phyloP scores from a whole-genome alignment of 306 rosid species.

The Cicer yamashitae region DNA sequence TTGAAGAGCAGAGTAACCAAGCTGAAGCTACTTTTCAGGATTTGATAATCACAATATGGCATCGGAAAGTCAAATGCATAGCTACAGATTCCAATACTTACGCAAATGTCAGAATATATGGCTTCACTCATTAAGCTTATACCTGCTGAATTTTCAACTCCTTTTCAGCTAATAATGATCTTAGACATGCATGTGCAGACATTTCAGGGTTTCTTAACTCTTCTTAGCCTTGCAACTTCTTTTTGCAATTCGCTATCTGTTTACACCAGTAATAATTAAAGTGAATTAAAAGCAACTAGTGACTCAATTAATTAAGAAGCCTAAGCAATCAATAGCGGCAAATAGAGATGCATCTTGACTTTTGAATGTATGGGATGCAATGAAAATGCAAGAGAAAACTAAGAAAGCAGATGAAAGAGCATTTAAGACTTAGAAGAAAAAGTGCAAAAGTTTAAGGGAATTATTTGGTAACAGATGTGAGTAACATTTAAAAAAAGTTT shows the following conservation, averaged over 20 bases:
- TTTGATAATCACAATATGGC: constrained; percentile 32
- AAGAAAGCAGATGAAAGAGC: no score
- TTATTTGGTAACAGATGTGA: no score
- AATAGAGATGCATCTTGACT: no score
- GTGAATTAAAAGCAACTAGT: no score
- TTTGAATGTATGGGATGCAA: no score
- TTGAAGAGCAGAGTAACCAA: not conserved
- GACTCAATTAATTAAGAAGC: no score
- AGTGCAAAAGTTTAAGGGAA: no score
- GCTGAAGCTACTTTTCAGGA: constrained; percentile 22
- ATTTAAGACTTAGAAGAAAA: no score
- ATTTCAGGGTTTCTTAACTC: constrained; percentile 77
- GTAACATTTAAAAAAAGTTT: no score
- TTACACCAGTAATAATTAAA: no score
- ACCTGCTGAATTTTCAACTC: constrained; percentile 84
- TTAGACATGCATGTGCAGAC: constrained; percentile 60
- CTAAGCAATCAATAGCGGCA: no score
- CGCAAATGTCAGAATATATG: not conserved
- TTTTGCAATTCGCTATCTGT: constrained; percentile 56
- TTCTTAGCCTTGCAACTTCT: constrained; percentile 91
- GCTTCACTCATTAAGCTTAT: constrained; percentile 15
- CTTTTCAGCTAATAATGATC: constrained; percentile 73
- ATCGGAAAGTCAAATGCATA: constrained; percentile 30
- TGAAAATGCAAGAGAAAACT: no score
- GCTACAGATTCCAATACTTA: constrained; percentile 1